These are phyloP conservation scores for Diaporthe citrichinensis DNA, from an alignment of 2,329 filamentous ascomycete species.

Conservation along the genomic window DNA sequence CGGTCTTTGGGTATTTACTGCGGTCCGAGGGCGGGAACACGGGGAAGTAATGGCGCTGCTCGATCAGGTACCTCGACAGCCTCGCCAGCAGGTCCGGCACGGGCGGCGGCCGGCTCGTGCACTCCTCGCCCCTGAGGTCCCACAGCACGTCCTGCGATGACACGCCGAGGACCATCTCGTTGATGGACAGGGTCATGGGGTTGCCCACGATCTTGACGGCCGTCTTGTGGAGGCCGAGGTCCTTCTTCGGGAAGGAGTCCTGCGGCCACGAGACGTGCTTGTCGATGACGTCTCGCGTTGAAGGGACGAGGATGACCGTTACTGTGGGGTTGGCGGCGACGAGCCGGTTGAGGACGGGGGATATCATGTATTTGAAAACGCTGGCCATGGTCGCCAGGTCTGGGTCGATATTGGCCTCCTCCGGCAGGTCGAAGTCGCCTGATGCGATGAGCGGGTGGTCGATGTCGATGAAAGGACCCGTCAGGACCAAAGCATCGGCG, in stretches of 20 bases:
- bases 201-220: constrained; percentile 83
- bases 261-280: constrained; percentile 90
- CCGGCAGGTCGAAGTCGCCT: constrained; percentile 83
- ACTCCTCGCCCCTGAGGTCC: constrained; percentile 83
- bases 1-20: constrained; percentile 75
- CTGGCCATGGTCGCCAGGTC: constrained; percentile 86
- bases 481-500: constrained; percentile 84
- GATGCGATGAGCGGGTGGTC: constrained; percentile 90
- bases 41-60: constrained; percentile 93
- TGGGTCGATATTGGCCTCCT: constrained; percentile 76
- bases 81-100: constrained; percentile 75
- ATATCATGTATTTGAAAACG: constrained; percentile 86
- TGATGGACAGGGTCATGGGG: constrained; percentile 89
- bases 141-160: constrained; percentile 88
- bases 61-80: constrained; percentile 83
- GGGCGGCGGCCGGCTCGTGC: constrained; percentile 70
- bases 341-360: constrained; percentile 79
- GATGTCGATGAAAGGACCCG: constrained; percentile 90
- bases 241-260: constrained; percentile 74
- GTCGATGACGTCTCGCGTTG: constrained; percentile 83
- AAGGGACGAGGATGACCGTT: constrained; percentile 87
- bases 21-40: constrained; percentile 86
- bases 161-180: constrained; percentile 87
- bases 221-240: constrained; percentile 83
- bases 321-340: constrained; percentile 79